A percentile compares a stretch with the other conserved stretches of the same genome.
Evolutionary conservation across 306 rosid species (phyloP).

Genomic region (Mucuna pruriens): DNA sequence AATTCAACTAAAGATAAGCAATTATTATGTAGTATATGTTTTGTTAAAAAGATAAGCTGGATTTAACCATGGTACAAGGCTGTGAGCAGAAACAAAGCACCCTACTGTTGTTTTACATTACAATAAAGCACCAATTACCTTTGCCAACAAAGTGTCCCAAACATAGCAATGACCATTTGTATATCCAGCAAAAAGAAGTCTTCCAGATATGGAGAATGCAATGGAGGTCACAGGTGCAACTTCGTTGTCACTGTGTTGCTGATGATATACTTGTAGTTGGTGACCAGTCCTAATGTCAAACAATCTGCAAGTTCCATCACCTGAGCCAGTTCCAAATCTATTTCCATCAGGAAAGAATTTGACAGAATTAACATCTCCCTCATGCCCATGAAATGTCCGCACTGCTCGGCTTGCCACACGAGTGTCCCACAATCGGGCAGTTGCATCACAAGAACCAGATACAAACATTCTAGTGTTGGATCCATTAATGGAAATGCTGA

Average conservation of each 20-base stretch:
- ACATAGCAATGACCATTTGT: conserved; percentile 83
- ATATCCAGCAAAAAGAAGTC: conserved; percentile 94
- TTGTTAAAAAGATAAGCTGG: conserved; percentile 9
- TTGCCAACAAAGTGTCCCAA: conserved; percentile 92
- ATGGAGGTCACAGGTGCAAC: conserved; percentile 74
- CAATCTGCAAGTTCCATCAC: conserved; percentile 92
- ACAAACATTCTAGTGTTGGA: conserved; percentile 79
- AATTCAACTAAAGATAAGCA: conserved; percentile 19
- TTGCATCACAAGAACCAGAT: conserved; percentile 96
- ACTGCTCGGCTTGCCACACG: conserved; percentile 99
- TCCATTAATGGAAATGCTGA: conserved; percentile 89
- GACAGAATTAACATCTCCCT: conserved; percentile 85
- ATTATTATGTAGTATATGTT: conserved; percentile 11
- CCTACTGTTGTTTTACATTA: conserved; percentile 13
- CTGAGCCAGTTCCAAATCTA: conserved; percentile 98
- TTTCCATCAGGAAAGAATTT: conserved; percentile 96
- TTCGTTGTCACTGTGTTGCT: conserved; percentile 64
- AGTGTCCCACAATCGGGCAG: conserved; percentile 97
- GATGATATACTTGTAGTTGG: conserved; percentile 85
- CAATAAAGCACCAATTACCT: conserved; percentile 57
- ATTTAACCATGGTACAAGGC: not conserved
- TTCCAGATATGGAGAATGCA: conserved; percentile 95
- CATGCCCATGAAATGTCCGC: conserved; percentile 84
- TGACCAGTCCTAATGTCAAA: conserved; percentile 96
- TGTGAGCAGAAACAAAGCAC: not conserved